phyloP scores from a whole-genome alignment of 208 protist genomes.

The Leptomonas seymouri region DNA sequence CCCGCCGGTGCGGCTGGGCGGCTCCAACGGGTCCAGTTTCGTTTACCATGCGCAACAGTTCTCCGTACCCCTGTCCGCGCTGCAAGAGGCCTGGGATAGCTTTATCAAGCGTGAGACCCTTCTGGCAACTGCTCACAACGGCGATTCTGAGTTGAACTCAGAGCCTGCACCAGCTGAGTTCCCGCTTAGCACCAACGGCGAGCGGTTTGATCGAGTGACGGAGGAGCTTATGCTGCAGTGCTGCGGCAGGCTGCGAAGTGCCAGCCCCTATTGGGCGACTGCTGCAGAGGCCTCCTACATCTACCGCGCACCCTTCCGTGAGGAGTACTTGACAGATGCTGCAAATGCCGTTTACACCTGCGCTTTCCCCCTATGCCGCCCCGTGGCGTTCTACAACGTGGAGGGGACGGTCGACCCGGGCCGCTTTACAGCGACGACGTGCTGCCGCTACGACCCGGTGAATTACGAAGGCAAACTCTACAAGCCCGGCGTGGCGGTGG shows the following conservation, averaged over 20 bases:
- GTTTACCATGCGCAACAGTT: constrained; percentile 70
- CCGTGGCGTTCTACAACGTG: constrained; percentile 57
- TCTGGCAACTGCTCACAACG: background rate
- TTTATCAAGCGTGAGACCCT: background rate
- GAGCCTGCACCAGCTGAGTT: background rate
- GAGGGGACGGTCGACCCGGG: constrained; percentile 34
- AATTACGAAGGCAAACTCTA: constrained; percentile 61
- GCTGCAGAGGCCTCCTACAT: constrained; percentile 58
- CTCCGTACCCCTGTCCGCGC: constrained; percentile 8
- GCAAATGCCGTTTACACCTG: constrained; percentile 12
- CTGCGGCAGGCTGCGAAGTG: background rate
- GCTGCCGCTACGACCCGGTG: constrained; percentile 62
- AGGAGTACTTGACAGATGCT: constrained; percentile 24
- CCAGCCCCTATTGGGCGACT: constrained; percentile 69
- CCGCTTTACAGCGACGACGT: constrained; percentile 41
- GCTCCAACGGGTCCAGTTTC: constrained; percentile 23
- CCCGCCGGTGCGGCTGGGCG: constrained; percentile 28
- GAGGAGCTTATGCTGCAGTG: constrained; percentile 25
- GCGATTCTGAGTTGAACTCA: background rate
- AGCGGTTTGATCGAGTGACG: constrained; percentile 46
- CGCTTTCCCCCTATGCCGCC: constrained; percentile 7
- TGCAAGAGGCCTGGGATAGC: constrained; percentile 29
- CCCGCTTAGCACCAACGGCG: constrained; percentile 71
- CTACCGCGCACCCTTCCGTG: constrained; percentile 45
- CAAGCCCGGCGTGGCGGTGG: constrained; percentile 34